Conservation (phyloP, 192 early-diverging fungal genomes). For the Backusella tuberculispora region DNA sequence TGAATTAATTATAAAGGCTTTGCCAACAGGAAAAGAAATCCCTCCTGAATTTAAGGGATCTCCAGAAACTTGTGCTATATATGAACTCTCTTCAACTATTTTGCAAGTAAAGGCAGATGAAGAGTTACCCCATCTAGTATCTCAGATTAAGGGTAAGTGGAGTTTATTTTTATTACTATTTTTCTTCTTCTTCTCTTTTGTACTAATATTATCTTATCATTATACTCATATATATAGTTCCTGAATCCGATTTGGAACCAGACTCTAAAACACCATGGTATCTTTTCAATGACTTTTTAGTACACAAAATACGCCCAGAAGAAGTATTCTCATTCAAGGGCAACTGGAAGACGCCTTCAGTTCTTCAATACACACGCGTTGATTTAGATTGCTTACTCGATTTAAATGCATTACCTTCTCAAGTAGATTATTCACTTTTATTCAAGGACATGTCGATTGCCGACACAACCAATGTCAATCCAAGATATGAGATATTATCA, state of each 20-base stretch:
- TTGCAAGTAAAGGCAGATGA: conserved; percentile 57
- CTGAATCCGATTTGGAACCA: conserved; percentile 40
- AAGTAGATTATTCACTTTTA: conserved; percentile 54
- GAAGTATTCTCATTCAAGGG: conserved; percentile 66
- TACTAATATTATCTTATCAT: not conserved
- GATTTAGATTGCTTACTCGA: conserved; percentile 58
- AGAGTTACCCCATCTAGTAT: conserved; percentile 70
- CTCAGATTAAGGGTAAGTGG: conserved; percentile 63
- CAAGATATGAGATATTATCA: conserved; percentile 52
- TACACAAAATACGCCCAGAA: conserved; percentile 68
- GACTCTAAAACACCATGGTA: conserved; percentile 67
- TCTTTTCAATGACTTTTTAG: conserved; percentile 96
- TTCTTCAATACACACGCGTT: conserved; percentile 69
- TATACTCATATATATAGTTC: conserved; percentile 37
- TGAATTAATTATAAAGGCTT: conserved; percentile 40
- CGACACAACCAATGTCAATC: conserved; percentile 56
- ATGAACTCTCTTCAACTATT: conserved; percentile 67
- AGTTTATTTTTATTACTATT: not conserved
- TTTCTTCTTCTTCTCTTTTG: not conserved
- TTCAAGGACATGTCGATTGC: conserved; percentile 63
- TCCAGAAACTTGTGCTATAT: conserved; percentile 50
- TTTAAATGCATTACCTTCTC: conserved; percentile 43
- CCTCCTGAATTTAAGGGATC: conserved; percentile 36
- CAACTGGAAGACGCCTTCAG: conserved; percentile 66
- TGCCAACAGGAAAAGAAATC: conserved; percentile 27